Evolutionary conservation across 306 rosid species (phyloP).

Genomic region (Vicia sativa): DNA sequence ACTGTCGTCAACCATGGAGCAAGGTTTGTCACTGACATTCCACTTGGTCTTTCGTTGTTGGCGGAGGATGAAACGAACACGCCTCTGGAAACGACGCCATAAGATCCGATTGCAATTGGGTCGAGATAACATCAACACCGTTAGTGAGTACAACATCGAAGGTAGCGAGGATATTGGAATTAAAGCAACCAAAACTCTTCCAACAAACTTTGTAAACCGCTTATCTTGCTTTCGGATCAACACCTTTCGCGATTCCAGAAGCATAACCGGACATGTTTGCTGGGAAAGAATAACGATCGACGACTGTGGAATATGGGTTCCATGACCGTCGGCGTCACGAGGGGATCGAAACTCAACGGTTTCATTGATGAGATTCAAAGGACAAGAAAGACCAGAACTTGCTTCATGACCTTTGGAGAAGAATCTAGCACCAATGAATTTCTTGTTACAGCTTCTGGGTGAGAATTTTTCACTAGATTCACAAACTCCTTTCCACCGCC

Average conservation of each 20-base stretch:
- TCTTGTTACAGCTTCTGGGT: slow-evolving; percentile 59
- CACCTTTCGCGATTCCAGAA: slow-evolving; percentile 79
- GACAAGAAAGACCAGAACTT: slow-evolving; percentile 50
- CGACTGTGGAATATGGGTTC: slow-evolving; percentile 88
- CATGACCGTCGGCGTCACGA: slow-evolving; percentile 93
- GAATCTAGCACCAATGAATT: slow-evolving; percentile 77
- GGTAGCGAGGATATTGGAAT: slow-evolving; percentile 80
- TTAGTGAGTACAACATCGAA: slow-evolving; percentile 72
- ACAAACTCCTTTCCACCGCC: slow-evolving; percentile 82
- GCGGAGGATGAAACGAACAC: slow-evolving; percentile 81
- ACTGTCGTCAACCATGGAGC: slow-evolving; percentile 92
- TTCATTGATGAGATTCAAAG: slow-evolving; percentile 57
- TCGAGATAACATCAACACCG: slow-evolving; percentile 91
- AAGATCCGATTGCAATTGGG: slow-evolving; percentile 87
- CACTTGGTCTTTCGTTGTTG: slow-evolving; percentile 81
- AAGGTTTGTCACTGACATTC: slow-evolving; percentile 75
- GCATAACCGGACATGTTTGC: slow-evolving; percentile 89
- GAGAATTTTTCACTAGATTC: slow-evolving; percentile 64
- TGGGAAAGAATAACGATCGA: slow-evolving; percentile 64
- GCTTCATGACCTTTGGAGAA: slow-evolving; percentile 86
- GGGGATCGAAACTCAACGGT: slow-evolving; percentile 82
- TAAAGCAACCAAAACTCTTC: slow-evolving; percentile 82
- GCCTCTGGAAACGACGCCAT: slow-evolving; percentile 74
- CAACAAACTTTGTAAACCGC: slow-evolving; percentile 92
- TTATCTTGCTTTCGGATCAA: slow-evolving; percentile 83